A percentile compares a stretch with the other conserved stretches of the same genome.
Evolutionary conservation across 805 yeast genomes (phyloP).

Genomic region (Wickerhamiella galacta): DNA sequence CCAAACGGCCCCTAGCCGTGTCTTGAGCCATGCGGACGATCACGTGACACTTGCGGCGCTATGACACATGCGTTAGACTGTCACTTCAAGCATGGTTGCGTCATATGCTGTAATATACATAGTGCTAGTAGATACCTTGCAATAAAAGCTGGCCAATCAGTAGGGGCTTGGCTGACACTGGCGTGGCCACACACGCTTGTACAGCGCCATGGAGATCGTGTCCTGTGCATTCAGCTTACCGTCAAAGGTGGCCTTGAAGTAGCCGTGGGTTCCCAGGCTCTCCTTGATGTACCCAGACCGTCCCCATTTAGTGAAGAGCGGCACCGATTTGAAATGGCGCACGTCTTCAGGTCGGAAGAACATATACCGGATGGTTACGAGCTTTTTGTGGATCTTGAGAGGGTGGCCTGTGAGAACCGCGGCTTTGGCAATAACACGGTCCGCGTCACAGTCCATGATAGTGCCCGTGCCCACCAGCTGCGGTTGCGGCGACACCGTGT

Average conservation of each 20-base stretch:
- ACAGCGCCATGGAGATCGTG: slow-evolving; percentile 81
- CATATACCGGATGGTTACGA: slow-evolving; percentile 91
- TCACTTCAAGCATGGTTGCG: too few relatives aligned
- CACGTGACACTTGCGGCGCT: too few relatives aligned
- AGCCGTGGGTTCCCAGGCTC: slow-evolving; percentile 94
- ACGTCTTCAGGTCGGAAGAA: slow-evolving; percentile 86
- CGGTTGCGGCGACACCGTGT: slow-evolving; percentile 10
- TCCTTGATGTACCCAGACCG: slow-evolving; percentile 90
- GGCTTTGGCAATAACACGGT: slow-evolving; percentile 74
- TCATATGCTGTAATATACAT: too few relatives aligned
- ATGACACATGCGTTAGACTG: too few relatives aligned
- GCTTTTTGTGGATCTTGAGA: slow-evolving; percentile 80
- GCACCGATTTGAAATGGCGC: slow-evolving; percentile 75
- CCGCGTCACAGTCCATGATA: slow-evolving; percentile 69
- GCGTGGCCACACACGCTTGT: slow-evolving; percentile 83
- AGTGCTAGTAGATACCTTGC: too few relatives aligned
- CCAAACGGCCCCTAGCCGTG: too few relatives aligned
- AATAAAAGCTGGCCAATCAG: not conserved
- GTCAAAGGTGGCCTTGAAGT: slow-evolving; percentile 90
- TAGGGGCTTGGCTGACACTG: not conserved
- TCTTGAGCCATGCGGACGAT: too few relatives aligned
- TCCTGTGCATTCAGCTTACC: slow-evolving; percentile 84
- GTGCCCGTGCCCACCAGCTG: slow-evolving; percentile 80
- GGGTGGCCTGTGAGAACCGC: slow-evolving; percentile 87
- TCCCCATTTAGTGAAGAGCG: slow-evolving; percentile 83